Percentiles rank a stretch among this genome's conserved stretches.
These are phyloP conservation scores for Cercospora citrullina DNA, from an alignment of 2,329 filamentous ascomycete genomes.

Conservation along the genomic window DNA sequence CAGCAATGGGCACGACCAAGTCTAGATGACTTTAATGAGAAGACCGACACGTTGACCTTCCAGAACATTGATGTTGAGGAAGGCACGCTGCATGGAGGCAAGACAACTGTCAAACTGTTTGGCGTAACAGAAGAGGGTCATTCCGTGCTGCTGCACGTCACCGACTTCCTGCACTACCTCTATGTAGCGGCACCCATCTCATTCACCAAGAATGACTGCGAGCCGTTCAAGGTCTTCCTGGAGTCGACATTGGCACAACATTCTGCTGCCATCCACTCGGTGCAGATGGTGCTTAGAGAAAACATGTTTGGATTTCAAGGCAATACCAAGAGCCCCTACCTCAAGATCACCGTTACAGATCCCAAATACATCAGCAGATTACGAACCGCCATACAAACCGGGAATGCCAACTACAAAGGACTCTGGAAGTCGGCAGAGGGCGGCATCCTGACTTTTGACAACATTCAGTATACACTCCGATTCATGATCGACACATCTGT, in stretches of 20 bases:
- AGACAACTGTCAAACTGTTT: constrained; percentile 82
- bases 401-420: constrained; percentile 82
- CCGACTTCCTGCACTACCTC: constrained; percentile 92
- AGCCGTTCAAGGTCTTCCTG: constrained; percentile 74
- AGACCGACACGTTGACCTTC: constrained; percentile 74
- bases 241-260: constrained; percentile 75
- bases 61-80: constrained; percentile 96
- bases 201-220: constrained; percentile 77
- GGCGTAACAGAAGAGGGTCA: constrained; percentile 85
- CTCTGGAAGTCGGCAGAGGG: constrained; percentile 74
- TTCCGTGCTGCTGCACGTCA: constrained; percentile 92
- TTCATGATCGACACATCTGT: constrained; percentile 99
- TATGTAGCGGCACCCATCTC: constrained; percentile 85
- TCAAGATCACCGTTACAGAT: constrained; percentile 91
- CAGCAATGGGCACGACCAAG: constrained; percentile 80
- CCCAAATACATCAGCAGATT: constrained; percentile 80
- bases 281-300: constrained; percentile 79
- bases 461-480: constrained; percentile 87
- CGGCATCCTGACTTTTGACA: constrained; percentile 89
- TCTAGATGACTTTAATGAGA: constrained; percentile 61
- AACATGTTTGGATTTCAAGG: constrained; percentile 94
- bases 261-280: constrained; percentile 73
- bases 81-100: constrained; percentile 74
- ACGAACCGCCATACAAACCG: constrained; percentile 71
- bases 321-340: constrained; percentile 84